A percentile compares a stretch with the other conserved stretches of the same genome.
phyloP scores from a whole-genome alignment of 2,329 filamentous ascomycete species.

The Pyrenochaeta sp. region DNA sequence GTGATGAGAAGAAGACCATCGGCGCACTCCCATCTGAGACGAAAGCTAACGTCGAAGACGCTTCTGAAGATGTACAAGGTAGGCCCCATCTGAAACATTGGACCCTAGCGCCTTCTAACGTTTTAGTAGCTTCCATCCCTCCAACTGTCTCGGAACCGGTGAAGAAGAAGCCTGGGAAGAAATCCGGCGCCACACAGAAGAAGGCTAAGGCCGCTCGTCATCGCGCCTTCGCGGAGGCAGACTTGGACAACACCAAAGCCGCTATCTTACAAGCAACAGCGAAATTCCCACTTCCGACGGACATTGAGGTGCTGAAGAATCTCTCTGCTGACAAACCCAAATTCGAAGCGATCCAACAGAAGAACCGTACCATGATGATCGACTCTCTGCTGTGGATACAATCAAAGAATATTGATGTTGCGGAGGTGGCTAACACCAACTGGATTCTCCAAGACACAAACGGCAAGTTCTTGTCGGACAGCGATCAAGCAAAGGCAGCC shows the following conservation, averaged over 20 bases:
- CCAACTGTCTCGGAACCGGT: not conserved
- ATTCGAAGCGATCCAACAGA: not conserved
- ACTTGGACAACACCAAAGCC: not conserved
- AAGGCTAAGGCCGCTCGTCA: not conserved
- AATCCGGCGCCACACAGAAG: not conserved
- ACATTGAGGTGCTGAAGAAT: not conserved
- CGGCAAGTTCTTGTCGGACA: not conserved
- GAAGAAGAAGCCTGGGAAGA: not conserved
- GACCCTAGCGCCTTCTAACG: too few relatives aligned
- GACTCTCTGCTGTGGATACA: not conserved
- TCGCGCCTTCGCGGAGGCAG: not conserved
- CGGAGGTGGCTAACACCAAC: not conserved
- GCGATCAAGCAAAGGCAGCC: not conserved
- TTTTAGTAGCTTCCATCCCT: not conserved
- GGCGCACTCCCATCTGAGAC: too few relatives aligned
- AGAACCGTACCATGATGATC: not conserved
- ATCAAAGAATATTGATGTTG: not conserved
- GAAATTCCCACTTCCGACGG: not conserved
- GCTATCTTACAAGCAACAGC: not conserved
- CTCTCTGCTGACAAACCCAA: not conserved
- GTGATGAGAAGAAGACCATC: too few relatives aligned
- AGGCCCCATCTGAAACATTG: too few relatives aligned
- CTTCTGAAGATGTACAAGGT: too few relatives aligned
- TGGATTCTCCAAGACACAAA: not conserved
- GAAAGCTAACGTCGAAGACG: too few relatives aligned